These are phyloP conservation scores for Picea sitchensis DNA, from an alignment of 75 land plant species.

Conservation along the genomic window DNA sequence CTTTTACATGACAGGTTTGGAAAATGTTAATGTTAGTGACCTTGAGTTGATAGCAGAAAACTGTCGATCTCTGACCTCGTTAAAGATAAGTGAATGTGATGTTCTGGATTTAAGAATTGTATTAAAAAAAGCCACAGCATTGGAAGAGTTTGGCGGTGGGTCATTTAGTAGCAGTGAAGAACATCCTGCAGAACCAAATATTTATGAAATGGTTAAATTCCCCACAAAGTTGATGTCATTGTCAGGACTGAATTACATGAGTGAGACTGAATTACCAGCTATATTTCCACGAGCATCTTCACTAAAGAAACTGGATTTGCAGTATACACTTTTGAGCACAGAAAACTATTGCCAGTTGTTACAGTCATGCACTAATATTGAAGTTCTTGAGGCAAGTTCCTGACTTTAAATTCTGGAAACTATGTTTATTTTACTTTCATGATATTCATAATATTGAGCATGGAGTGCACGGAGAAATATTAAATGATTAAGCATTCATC, in stretches of 20 bases:
- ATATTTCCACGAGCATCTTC: conserved; percentile 45
- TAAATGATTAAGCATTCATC: no score
- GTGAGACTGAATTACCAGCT: conserved; percentile 42
- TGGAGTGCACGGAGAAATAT: no score
- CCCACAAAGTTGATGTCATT: conserved; percentile 55
- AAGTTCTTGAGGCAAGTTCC: conserved; percentile 74
- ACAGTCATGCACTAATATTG: conserved; percentile 71
- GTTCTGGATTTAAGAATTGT: conserved; percentile 40
- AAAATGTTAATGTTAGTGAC: conserved; percentile 27
- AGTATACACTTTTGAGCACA: conserved; percentile 53
- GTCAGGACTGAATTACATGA: conserved; percentile 53
- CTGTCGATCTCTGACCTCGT: conserved; percentile 53
- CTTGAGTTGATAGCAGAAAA: conserved; percentile 64
- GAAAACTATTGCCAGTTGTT: conserved; percentile 69
- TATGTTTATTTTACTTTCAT: no score
- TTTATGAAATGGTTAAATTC: conserved; percentile 25
- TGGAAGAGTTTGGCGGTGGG: conserved; percentile 81
- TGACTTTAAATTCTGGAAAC: conserved; percentile 21
- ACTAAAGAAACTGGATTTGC: conserved; percentile 80
- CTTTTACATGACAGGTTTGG: conserved; percentile 11
- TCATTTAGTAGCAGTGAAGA: conserved; percentile 27
- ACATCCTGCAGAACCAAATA: conserved; percentile 11
- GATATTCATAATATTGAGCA: no score
- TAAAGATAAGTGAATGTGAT: conserved; percentile 72
- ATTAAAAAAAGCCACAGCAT: conserved; percentile 36